Percentiles rank a stretch among this genome's conserved stretches.
phyloP scores from a whole-genome alignment of 345 rosid genomes.

The Euphorbia peplus region DNA sequence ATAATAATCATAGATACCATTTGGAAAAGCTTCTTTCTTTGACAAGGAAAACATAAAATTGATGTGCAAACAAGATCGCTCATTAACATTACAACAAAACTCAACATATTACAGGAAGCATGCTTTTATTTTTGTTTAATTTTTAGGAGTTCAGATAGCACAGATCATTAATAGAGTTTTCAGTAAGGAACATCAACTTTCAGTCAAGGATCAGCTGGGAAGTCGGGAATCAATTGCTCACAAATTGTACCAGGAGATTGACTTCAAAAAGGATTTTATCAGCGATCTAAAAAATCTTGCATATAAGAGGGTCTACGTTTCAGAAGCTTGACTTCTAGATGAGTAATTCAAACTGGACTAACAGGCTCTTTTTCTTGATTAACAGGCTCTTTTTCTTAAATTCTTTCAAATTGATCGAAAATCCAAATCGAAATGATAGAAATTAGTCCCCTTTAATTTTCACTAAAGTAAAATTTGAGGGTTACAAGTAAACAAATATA shows the following conservation, averaged over 20 bases:
- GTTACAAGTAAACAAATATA: no score
- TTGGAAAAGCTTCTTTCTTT: background rate
- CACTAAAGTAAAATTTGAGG: no score
- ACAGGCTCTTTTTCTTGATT: no score
- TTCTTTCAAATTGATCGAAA: no score
- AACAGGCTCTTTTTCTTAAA: no score
- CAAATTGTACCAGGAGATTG: background rate
- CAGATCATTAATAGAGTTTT: background rate
- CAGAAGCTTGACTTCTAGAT: slow-evolving; percentile 4
- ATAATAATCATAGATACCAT: background rate
- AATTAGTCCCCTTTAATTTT: no score
- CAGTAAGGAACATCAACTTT: slow-evolving; percentile 9
- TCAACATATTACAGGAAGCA: no score
- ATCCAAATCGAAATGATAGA: no score
- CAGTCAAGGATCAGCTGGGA: slow-evolving; percentile 2
- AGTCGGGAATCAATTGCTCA: background rate
- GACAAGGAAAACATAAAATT: background rate
- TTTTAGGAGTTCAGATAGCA: background rate
- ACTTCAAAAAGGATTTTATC: background rate
- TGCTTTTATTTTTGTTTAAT: background rate
- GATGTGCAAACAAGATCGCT: background rate
- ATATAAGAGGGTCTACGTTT: background rate
- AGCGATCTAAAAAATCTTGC: background rate
- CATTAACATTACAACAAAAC: background rate
- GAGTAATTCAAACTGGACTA: slow-evolving; percentile 7